A percentile compares a stretch with the other conserved stretches of the same genome.
These are phyloP conservation scores for Blastobotrys apis DNA, from an alignment of 1,139 yeast genomes.

Conservation along the genomic window DNA sequence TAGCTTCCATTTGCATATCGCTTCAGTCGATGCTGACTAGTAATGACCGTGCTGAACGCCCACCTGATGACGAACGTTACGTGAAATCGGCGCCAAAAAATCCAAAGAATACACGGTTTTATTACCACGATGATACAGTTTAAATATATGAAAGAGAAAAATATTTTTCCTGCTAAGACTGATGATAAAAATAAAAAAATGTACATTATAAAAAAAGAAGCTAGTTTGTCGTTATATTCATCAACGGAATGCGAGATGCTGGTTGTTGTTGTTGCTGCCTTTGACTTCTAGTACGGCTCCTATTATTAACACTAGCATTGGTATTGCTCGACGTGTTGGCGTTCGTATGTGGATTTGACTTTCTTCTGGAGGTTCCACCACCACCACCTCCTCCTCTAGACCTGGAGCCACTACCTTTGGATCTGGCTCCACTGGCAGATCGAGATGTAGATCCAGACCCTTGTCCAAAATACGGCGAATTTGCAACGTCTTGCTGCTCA, in stretches of 20 bases:
- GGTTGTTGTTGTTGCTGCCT: too few relatives aligned
- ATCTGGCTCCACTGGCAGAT: not conserved
- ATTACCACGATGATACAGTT: constrained; percentile 46
- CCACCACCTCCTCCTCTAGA: not conserved
- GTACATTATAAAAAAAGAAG: too few relatives aligned
- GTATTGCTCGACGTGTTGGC: not conserved
- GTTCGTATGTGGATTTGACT: too few relatives aligned
- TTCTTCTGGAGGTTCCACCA: too few relatives aligned
- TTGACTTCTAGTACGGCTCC: too few relatives aligned
- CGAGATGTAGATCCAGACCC: constrained; percentile 3
- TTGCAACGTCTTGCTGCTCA: not conserved
- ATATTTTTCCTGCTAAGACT: too few relatives aligned
- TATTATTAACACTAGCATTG: not conserved
- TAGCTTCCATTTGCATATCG: constrained; percentile 52
- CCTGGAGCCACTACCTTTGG: not conserved
- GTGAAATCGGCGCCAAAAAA: constrained; percentile 51
- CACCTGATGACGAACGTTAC: constrained; percentile 52
- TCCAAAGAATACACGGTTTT: constrained; percentile 47
- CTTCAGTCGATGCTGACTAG: constrained; percentile 61
- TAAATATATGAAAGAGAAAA: too few relatives aligned
- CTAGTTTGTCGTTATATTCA: too few relatives aligned
- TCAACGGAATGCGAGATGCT: too few relatives aligned
- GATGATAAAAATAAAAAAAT: too few relatives aligned
- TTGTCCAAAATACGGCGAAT: constrained; percentile 1
- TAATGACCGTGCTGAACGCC: constrained; percentile 42